Conservation (phyloP, 176 grass and related monocot species). For the Ampelocalamus luodianensis region DNA sequence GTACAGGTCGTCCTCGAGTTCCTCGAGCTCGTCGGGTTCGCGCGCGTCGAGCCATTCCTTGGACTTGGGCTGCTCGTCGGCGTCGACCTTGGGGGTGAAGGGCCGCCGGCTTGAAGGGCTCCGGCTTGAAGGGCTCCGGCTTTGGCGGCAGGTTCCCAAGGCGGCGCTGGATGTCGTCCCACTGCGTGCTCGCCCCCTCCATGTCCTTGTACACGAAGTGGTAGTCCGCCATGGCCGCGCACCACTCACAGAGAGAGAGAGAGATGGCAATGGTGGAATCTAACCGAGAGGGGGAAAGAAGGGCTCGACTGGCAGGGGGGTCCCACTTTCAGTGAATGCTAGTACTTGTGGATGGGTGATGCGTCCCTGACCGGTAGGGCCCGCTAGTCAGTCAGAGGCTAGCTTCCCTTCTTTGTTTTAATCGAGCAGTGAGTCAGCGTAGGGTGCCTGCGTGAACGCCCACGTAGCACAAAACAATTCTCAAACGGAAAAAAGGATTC, state of each 20-base stretch:
- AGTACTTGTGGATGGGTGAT: too few species aligned
- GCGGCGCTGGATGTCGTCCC: constrained; percentile 92
- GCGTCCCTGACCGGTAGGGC: too few species aligned
- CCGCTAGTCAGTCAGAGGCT: too few species aligned
- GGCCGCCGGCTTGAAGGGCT: constrained; percentile 66
- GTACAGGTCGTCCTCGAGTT: constrained; percentile 80
- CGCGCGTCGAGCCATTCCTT: constrained; percentile 76
- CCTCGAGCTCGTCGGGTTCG: constrained; percentile 73
- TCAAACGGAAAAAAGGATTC: too few species aligned
- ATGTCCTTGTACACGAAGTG: constrained; percentile 99
- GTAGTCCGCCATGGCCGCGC: constrained; percentile 65
- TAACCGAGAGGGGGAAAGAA: background rate
- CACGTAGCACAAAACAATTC: too few species aligned
- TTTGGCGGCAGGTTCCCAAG: constrained; percentile 84
- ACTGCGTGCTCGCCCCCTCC: constrained; percentile 78
- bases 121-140: constrained; percentile 70
- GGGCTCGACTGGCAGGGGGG: background rate
- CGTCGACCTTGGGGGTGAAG: constrained; percentile 72
- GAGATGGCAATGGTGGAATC: background rate
- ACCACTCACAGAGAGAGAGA: background rate
- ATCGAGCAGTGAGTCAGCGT: too few species aligned
- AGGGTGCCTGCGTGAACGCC: too few species aligned
- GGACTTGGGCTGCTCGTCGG: constrained; percentile 69
- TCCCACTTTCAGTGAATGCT: too few species aligned
- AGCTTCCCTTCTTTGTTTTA: too few species aligned